Evolutionary conservation across 176 grass and related monocot species (phyloP).

Genomic region (Typha latifolia): DNA sequence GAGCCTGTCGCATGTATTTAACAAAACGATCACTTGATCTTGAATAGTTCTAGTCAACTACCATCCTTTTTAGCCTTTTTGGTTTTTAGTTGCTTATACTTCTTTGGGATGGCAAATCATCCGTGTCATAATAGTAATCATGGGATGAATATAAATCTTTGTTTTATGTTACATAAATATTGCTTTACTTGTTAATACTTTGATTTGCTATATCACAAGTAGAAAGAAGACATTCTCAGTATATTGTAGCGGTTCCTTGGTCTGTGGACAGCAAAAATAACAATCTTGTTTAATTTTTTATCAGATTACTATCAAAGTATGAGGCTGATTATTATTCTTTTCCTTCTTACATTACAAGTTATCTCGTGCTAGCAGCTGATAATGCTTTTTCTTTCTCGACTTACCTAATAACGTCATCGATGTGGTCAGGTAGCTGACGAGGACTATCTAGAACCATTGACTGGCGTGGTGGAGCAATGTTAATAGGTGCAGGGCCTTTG

Average conservation of each 20-base stretch:
- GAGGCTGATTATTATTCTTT: neutral
- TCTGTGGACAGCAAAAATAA: neutral
- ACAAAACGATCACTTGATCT: neutral
- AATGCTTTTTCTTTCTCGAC: neutral
- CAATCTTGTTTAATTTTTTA: neutral
- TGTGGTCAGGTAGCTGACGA: neutral
- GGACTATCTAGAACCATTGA: slow-evolving; percentile 12
- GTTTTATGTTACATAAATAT: neutral
- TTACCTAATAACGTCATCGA: slow-evolving; percentile 42
- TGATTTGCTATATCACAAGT: too few species aligned
- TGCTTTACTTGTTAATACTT: too few species aligned
- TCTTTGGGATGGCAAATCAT: neutral
- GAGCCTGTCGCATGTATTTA: neutral
- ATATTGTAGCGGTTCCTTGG: neutral
- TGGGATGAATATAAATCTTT: neutral
- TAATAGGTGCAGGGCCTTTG: slow-evolving; percentile 37
- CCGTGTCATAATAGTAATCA: neutral
- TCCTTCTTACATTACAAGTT: neutral
- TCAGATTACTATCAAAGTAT: neutral
- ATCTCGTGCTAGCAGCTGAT: slow-evolving; percentile 1
- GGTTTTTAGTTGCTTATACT: neutral
- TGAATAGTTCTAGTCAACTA: neutral
- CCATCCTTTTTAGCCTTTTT: neutral
- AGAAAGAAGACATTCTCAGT: too few species aligned
- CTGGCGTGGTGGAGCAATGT: slow-evolving; percentile 42